Evolutionary conservation across 1,139 yeast species (phyloP), one percentile per base, ranked within the genome.

Genomic region (Magnusiomyces starmeri): DNA sequence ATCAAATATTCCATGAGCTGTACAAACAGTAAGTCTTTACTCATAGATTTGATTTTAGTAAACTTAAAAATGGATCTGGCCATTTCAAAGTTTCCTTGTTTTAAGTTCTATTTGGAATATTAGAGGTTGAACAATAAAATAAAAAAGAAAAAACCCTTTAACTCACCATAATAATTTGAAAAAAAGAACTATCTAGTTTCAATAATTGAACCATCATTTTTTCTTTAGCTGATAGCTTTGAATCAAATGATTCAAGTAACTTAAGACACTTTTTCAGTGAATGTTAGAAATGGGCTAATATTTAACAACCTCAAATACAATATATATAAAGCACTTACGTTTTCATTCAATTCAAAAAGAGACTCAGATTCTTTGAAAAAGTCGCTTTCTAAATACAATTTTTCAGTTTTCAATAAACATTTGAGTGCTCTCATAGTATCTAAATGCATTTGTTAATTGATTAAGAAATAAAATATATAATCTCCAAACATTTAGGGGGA

Each of bases 321-420:
- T 14, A 29, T 29, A 9, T 35, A 18, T 35, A 27, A 6, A 18
- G 12, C 7, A 27, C 48, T 7, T 35, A 45, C 48, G 24, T 10
- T 22, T n/a, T 45, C 48, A 32, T 18, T 45, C 24, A 45, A 20
- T 21, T 45, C 48, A 29, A 26, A 45, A 14, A 45, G 42, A 21
- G 39, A 10, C 14, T 34, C n/a, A 2, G 50, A 40, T 21, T 48
- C 54, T 32, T 54, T 53, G 3, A 21, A 22, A 32, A 49, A 43
- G 26, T 42, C 52, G 25, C 46, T 39, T 26, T 54, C 54, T 43
- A 48, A 26, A 27, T 14, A 45, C 3, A 37, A 3, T 14, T 12
- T 42, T 18, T 50, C 54, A 1, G 56, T 43, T 47, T 54, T 54
- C 16, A 54, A 18, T 12, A 50, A 32, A 42, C 56, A 54, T 37